These are phyloP conservation scores for Sugiyamaella xylanicola DNA, from an alignment of 1,139 yeast species.

Conservation along the genomic window DNA sequence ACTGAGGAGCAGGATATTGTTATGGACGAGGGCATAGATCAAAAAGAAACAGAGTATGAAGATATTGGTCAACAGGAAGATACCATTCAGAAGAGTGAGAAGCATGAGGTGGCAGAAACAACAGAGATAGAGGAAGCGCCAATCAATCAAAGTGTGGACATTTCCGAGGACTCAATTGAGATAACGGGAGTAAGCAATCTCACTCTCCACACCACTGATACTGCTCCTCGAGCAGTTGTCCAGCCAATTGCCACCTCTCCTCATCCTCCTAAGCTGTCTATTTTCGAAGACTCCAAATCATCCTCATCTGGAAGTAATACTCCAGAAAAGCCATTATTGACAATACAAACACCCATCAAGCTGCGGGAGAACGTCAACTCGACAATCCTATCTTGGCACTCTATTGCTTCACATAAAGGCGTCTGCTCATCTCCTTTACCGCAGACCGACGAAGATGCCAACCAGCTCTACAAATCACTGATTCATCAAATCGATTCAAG, in stretches of 20 bases:
- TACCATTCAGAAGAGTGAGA: background rate
- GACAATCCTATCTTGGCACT: conserved; percentile 26
- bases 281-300: conserved; percentile 27
- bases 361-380: conserved; percentile 19
- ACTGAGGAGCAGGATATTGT: background rate
- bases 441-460: conserved; percentile 30
- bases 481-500: conserved; percentile 27
- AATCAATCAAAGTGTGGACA: too few relatives aligned
- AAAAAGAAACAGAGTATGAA: background rate
- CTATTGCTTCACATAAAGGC: conserved; percentile 29
- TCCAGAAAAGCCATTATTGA: background rate
- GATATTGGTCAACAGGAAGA: background rate
- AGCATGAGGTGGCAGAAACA: background rate
- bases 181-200: conserved; percentile 4
- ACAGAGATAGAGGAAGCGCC: too few relatives aligned
- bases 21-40: background rate
- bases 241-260: conserved; percentile 7
- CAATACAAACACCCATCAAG: conserved; percentile 19
- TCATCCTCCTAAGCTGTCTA: conserved; percentile 19
- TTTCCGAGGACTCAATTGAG: conserved; percentile 1
- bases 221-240: background rate
- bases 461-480: conserved; percentile 30
- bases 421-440: conserved; percentile 33
- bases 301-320: conserved; percentile 8
- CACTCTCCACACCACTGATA: background rate